Percentiles rank a stretch among this genome's conserved stretches.
Conservation (phyloP, 495 filamentous ascomycete species). For the Apodospora peruviana region DNA sequence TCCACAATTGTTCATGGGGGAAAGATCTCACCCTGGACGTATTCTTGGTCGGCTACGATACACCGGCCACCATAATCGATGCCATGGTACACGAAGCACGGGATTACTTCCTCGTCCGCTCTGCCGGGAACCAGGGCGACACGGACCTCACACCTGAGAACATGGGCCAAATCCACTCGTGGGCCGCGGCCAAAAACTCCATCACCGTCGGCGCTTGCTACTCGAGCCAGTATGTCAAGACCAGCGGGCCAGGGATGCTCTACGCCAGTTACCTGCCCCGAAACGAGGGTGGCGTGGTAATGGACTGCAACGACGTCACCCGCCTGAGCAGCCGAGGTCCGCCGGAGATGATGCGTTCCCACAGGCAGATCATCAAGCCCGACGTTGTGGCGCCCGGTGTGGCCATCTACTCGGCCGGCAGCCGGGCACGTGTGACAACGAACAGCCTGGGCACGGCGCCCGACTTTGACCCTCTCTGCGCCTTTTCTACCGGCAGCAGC, state of each 20-base stretch:
- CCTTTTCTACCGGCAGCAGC: background rate
- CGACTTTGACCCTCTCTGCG: background rate
- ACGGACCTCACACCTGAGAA: background rate
- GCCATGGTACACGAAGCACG: background rate
- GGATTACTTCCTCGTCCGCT: background rate
- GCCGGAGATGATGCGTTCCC: background rate
- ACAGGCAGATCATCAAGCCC: background rate
- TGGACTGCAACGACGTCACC: background rate
- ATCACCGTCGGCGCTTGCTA: background rate
- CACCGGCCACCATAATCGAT: background rate
- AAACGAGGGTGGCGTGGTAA: background rate
- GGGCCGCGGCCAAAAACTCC: background rate
- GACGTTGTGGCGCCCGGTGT: background rate
- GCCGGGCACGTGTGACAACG: background rate
- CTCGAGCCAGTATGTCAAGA: background rate
- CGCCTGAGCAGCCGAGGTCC: background rate
- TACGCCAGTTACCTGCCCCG: background rate
- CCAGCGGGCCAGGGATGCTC: background rate
- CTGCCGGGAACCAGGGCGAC: background rate
- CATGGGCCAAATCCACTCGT: background rate
- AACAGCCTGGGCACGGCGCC: background rate
- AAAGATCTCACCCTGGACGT: background rate
- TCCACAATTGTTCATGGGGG: background rate
- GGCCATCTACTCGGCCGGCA: background rate
- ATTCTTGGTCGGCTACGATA: background rate